Evolutionary conservation across 495 filamentous ascomycete species (phyloP).

Genomic region (Aspergillus bertholletiae): DNA sequence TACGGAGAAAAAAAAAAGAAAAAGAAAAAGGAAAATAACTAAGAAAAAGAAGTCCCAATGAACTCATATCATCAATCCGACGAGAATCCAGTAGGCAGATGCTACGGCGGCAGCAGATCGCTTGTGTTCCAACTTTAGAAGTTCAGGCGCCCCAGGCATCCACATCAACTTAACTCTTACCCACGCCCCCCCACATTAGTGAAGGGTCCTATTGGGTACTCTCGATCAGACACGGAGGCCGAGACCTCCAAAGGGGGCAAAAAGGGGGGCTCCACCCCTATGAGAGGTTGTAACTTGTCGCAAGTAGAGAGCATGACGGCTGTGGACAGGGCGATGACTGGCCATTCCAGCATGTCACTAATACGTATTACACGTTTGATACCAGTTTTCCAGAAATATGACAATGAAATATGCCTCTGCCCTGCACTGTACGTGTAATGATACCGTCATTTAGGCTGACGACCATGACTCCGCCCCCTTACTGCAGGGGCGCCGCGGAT

Average conservation of each 20-base stretch:
- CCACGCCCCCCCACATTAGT: not conserved
- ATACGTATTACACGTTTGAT: no score
- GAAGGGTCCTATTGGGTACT: no score
- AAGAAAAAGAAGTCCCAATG: no score
- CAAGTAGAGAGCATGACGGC: not conserved
- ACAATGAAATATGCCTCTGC: no score
- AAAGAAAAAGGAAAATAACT: not conserved
- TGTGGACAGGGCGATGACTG: not conserved
- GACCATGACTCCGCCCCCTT: slow-evolving; percentile 21
- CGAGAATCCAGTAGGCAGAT: not conserved
- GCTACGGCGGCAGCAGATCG: not conserved
- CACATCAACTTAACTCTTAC: no score
- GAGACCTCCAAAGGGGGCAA: not conserved
- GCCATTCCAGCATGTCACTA: not conserved
- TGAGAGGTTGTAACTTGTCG: no score
- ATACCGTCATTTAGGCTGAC: slow-evolving; percentile 18
- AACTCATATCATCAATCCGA: not conserved
- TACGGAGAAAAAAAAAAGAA: not conserved
- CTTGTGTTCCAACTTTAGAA: not conserved
- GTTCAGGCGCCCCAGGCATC: not conserved
- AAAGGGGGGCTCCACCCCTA: not conserved
- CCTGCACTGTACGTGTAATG: slow-evolving; percentile 6
- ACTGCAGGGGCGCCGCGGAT: slow-evolving; percentile 14
- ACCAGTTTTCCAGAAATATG: not conserved
- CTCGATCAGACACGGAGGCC: not conserved